Base-by-base conservation (phyloP, 257 asterid species). In the Primulina eburnea region DNA sequence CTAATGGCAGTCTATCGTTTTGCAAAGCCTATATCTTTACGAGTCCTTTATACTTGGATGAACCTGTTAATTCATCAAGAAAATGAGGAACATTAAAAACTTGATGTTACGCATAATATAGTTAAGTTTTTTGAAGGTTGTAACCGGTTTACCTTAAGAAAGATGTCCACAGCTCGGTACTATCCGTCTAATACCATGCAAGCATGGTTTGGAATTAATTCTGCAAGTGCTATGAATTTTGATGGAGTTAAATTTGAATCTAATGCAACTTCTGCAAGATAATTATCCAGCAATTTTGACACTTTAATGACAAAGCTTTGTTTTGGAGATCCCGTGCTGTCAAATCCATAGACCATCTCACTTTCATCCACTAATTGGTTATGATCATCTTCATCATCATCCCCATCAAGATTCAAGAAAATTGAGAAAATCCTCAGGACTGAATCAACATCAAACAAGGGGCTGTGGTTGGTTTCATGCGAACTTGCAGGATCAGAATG, bases 171-270 rank as follows among this genome's bases (percentile, higher is more conserved):
- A 69, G 95, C 92, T 67, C 92, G 73, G 67, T 89, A 87, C 30
- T 87, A 84, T 16, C 92, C 90, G 28, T 87, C 96, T 17, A 84
- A 87, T 16, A 84, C 75, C 34, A 83, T 85, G 18, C 95, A 88
- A 62, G 92, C 90, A 77, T 86, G 85, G 71, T 87, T 95, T 0
- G 96, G 96, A 7, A 89, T 80, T 35, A 82, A 78, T 43, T 84
- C 87, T 17, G 81, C 62, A 80, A 87, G 70, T 43, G 85, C 68
- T 33, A 81, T 71, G 80, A 89, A 86, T 74, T 87, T 86, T 20
- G 78, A 71, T 20, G 82, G 88, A 75, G 82, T 89, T 77, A 86
- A 71, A 66, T 86, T 81, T 16, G 89, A 86, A 80, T 89, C 95
- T 28, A 88, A 88, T 20, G 90, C 89, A 40, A 89, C 80, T 71